A percentile compares a stretch with the other conserved stretches of the same genome.
Evolutionary conservation across 306 rosid species (phyloP).

Genomic region (Phaseolus lunatus): DNA sequence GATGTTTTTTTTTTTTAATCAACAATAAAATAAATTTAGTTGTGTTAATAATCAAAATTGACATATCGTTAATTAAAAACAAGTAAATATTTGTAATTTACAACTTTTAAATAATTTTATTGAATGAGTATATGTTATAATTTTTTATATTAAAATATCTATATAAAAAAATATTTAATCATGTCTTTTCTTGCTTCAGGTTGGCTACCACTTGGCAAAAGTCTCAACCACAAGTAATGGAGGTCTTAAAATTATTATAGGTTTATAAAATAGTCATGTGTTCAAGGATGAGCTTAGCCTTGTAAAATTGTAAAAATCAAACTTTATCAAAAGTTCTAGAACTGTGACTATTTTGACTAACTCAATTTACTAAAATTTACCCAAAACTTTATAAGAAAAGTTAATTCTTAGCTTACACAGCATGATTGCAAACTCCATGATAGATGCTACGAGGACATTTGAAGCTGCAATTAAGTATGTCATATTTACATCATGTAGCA

Average conservation of each 20-base stretch:
- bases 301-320: neutral
- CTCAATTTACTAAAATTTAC: neutral
- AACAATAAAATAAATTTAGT: too few relatives aligned
- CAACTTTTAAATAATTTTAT: too few relatives aligned
- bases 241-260: conserved; percentile 3
- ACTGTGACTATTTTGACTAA: conserved; percentile 2
- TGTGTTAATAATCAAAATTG: too few relatives aligned
- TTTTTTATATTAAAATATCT: too few relatives aligned
- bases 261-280: neutral
- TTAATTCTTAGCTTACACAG: conserved; percentile 22
- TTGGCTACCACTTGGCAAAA: too few relatives aligned
- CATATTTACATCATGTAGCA: conserved; percentile 22
- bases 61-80: too few relatives aligned
- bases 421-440: conserved; percentile 66
- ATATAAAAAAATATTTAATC: too few relatives aligned
- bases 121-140: too few relatives aligned
- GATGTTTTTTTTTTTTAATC: too few relatives aligned
- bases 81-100: too few relatives aligned
- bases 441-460: conserved; percentile 63
- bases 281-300: conserved; percentile 1
- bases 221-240: neutral
- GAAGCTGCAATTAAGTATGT: conserved; percentile 80
- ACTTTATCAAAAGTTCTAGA: neutral
- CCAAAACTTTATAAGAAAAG: conserved; percentile 38
- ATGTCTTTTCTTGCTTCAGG: too few relatives aligned